phyloP scores from a whole-genome alignment of 2,329 filamentous ascomycete species.

The Penicillium sp. region DNA sequence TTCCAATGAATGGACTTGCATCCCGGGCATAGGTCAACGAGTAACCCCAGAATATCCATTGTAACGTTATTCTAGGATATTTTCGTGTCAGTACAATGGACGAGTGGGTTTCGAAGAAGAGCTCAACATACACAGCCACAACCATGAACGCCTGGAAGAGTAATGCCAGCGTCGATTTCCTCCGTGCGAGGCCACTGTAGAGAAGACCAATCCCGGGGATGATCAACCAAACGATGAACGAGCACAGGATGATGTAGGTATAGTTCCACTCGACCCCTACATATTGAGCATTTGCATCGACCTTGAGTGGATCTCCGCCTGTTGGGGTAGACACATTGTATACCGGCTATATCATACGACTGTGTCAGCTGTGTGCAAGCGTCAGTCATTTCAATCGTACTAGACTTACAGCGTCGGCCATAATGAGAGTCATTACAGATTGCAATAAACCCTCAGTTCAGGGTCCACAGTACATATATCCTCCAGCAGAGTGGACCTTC shows the following conservation, averaged over 20 bases:
- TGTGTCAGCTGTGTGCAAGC: not conserved
- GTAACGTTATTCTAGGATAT: conserved; percentile 40
- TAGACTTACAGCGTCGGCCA: conserved; percentile 11
- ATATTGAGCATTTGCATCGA: conserved; percentile 60
- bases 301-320: conserved; percentile 53
- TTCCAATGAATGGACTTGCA: conserved; percentile 61
- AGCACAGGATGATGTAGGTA: conserved; percentile 56
- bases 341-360: conserved; percentile 25
- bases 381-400: not conserved
- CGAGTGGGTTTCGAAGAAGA: not conserved
- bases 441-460: not conserved
- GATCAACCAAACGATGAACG: conserved; percentile 63
- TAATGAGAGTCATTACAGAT: not conserved
- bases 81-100: not conserved
- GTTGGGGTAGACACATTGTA: conserved; percentile 45
- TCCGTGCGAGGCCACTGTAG: conserved; percentile 61
- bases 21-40: conserved; percentile 60
- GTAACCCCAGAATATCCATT: conserved; percentile 66
- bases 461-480: conserved; percentile 1
- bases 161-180: conserved; percentile 61
- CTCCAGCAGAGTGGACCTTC: not conserved
- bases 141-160: conserved; percentile 63
- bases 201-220: conserved; percentile 65
- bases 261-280: conserved; percentile 60
- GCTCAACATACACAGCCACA: conserved; percentile 47